Evolutionary conservation across 176 grass and related monocot species (phyloP).

Genomic region (Oryza australiensis): DNA sequence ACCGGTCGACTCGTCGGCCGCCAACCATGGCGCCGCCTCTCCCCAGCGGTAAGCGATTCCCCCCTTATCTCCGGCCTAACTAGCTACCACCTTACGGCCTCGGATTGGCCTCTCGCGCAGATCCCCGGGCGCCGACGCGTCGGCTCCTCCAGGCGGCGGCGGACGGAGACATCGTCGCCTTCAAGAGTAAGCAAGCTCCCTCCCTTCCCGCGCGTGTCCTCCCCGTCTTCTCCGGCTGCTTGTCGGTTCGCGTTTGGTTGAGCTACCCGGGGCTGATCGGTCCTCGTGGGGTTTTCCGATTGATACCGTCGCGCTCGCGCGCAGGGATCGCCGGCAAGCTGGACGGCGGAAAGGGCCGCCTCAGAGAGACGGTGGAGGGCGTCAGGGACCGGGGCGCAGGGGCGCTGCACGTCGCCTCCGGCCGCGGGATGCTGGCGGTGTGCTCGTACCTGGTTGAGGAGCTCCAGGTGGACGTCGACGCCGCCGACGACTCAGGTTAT

Average conservation of each 20-base stretch:
- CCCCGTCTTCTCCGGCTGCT: neutral
- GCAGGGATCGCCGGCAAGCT: neutral
- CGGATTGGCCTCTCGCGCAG: neutral
- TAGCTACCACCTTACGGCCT: too few relatives aligned
- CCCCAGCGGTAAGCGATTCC: too few relatives aligned
- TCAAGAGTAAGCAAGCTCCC: conserved; percentile 24
- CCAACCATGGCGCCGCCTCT: too few relatives aligned
- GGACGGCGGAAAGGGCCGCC: conserved; percentile 19
- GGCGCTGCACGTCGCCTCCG: conserved; percentile 17
- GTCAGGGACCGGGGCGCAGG: conserved; percentile 3
- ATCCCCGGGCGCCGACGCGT: neutral
- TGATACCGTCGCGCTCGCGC: too few relatives aligned
- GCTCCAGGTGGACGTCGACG: neutral
- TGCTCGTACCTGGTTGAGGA: conserved; percentile 27
- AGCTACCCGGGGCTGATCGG: too few relatives aligned
- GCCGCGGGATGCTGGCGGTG: neutral
- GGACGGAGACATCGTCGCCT: neutral
- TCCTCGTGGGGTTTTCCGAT: neutral
- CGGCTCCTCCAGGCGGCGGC: conserved; percentile 16
- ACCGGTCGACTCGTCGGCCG: too few relatives aligned
- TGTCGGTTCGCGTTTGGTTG: neutral
- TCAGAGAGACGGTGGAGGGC: conserved; percentile 5
- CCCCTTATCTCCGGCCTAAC: too few relatives aligned
- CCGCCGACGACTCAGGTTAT: neutral
- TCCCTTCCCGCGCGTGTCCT: too few relatives aligned